A percentile compares a stretch with the other conserved stretches of the same genome.
phyloP scores from a whole-genome alignment of 106 monocot genomes.

The Xerophyta viscosa region DNA sequence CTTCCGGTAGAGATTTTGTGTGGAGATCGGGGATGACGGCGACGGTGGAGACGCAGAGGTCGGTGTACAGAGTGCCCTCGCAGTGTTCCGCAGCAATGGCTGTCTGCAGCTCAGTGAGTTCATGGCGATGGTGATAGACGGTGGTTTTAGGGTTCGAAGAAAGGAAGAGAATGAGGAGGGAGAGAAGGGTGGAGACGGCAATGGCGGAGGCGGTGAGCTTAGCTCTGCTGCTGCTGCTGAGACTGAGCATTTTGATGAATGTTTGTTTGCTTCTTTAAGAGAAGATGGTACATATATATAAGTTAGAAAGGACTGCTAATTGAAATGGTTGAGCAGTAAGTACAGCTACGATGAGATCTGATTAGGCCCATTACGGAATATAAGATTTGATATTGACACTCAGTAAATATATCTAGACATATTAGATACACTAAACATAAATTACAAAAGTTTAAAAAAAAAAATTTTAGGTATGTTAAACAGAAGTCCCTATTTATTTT shows the following conservation, averaged over 20 bases:
- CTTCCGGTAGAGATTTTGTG: conserved; percentile 36
- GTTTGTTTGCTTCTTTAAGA: background rate
- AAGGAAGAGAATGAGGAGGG: background rate
- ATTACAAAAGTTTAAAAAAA: too few species aligned
- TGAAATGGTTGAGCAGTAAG: too few species aligned
- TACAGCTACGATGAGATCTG: too few species aligned
- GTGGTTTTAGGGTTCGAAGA: background rate
- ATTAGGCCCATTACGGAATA: too few species aligned
- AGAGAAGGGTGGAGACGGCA: background rate
- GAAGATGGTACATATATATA: background rate
- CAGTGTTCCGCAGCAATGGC: conserved; percentile 26
- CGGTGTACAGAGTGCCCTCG: conserved; percentile 45
- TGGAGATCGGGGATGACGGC: conserved; percentile 32
- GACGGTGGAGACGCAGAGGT: conserved; percentile 61
- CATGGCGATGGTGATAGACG: background rate
- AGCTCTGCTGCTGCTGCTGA: background rate
- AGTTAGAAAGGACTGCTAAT: too few species aligned
- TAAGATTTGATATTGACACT: too few species aligned
- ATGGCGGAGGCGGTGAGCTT: background rate
- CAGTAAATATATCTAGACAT: too few species aligned
- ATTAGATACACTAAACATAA: too few species aligned
- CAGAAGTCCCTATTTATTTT: too few species aligned
- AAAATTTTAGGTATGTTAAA: too few species aligned
- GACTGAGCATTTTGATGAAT: background rate
- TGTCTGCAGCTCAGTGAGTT: conserved; percentile 4